A percentile compares a stretch with the other conserved stretches of the same genome.
These are phyloP conservation scores for Annulohypoxylon stygium DNA, from an alignment of 495 filamentous ascomycete genomes.

Conservation along the genomic window DNA sequence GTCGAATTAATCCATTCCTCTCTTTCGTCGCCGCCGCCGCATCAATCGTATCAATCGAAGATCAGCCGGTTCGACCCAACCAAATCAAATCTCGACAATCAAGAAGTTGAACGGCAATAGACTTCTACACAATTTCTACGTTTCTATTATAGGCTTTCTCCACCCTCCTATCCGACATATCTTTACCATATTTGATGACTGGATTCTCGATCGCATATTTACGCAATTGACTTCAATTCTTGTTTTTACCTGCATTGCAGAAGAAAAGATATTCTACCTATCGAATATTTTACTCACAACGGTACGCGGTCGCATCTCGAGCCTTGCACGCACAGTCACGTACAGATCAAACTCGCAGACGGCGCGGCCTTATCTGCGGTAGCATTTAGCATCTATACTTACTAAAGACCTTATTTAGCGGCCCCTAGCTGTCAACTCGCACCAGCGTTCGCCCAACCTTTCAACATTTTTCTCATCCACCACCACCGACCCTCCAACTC, in stretches of 20 bases:
- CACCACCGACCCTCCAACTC: constrained; percentile 25
- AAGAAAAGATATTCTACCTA: constrained; percentile 12
- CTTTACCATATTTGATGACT: constrained; percentile 43
- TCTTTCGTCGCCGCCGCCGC: constrained; percentile 15
- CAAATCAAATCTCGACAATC: constrained; percentile 11
- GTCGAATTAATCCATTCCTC: constrained; percentile 31
- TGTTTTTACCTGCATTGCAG: constrained; percentile 17
- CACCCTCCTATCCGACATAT: constrained; percentile 41
- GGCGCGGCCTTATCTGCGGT: constrained; percentile 11
- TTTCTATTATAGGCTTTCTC: constrained; percentile 44
- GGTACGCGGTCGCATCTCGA: constrained; percentile 37
- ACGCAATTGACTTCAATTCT: constrained; percentile 38
- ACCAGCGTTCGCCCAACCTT: not conserved
- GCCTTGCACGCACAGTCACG: not conserved
- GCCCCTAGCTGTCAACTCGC: not conserved
- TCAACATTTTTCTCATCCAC: no score
- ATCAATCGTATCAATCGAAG: constrained; percentile 20
- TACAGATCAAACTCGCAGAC: not conserved
- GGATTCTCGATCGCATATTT: constrained; percentile 37
- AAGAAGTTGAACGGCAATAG: constrained; percentile 34
- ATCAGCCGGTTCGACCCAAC: constrained; percentile 13
- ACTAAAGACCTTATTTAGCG: constrained; percentile 19
- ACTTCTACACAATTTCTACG: constrained; percentile 21
- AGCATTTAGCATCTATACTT: not conserved
- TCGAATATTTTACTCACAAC: constrained; percentile 21